Evolutionary conservation across 1,284 basidiomycete species (phyloP), one percentile per base, ranked within the genome.

Genomic region (Singerocomus inundabilis): DNA sequence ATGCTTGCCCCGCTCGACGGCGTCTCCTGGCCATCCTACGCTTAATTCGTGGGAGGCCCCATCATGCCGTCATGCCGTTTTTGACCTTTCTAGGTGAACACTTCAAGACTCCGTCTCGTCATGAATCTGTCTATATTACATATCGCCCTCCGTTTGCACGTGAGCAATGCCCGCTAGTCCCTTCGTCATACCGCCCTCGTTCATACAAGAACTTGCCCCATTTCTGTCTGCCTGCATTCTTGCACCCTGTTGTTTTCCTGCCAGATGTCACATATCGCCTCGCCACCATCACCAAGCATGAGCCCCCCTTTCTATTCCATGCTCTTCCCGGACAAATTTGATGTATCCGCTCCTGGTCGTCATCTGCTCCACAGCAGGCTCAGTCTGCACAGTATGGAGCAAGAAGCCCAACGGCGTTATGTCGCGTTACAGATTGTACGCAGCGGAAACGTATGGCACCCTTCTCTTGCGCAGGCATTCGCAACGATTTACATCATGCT

Each of bases 401-500:
- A 59, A 31, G 79, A 80, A 54, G 60, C 75, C 32, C 60, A 63
- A 37, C 68, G 66, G 30, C 73, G 80, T 6, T 75, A 72, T 51
- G 52, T 45, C 2, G 73, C 74, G 0, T 67, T 82, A 31, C 68
- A 72, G 13, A 61, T 73, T 48, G 69, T 82, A 58, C 72, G 67
- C 25, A 59, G 53, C 26, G 59, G 64, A 11, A 59, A 66, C 2
- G 48, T 72, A 30, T 61, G 72, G 52, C 55, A 71, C 49, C 66
- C 70, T 13, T 48, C 55, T 15, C 58, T 80, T 8, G 67, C 63
- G 0, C 70, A 74, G 30, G 80, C 78, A 29, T 63, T 88, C 13
- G 79, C 79, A 69, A 71, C 74, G 5, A 71, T 82, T 24, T 85
- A 82, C 58, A 61, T 80, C 44, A 84, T 88, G 81, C 66, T 84